Percentiles rank a stretch among this genome's conserved stretches.
Conservation (phyloP, 257 asterid species). For the Catharanthus roseus region DNA sequence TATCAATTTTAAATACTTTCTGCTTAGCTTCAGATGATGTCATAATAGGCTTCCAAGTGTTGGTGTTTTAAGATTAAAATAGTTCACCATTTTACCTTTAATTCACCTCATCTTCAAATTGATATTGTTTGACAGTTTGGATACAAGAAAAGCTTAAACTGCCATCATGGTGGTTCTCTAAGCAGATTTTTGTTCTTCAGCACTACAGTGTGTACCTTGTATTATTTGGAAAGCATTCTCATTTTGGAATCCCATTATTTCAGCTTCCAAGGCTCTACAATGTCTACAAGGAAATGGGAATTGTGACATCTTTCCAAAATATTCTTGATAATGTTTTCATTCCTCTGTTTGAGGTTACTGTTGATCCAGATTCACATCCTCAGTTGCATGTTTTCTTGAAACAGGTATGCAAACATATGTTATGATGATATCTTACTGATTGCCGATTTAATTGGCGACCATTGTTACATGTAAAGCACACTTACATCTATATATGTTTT, state of each 20-base stretch:
- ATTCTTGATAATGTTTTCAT: constrained; percentile 92
- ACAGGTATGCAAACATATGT: constrained; percentile 49
- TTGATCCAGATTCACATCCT: constrained; percentile 97
- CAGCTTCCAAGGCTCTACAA: constrained; percentile 99
- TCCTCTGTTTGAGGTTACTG: constrained; percentile 92
- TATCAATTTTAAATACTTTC: background rate
- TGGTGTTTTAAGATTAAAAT: background rate
- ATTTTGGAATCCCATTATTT: constrained; percentile 5
- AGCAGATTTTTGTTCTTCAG: background rate
- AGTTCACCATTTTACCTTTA: background rate
- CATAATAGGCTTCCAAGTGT: background rate
- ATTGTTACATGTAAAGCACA: background rate
- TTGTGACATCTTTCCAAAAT: constrained; percentile 94
- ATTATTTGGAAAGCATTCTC: background rate
- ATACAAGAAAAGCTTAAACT: background rate
- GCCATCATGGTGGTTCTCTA: background rate
- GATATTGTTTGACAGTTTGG: background rate
- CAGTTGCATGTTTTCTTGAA: constrained; percentile 87
- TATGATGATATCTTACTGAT: constrained; percentile 2
- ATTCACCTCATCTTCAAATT: background rate
- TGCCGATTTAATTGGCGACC: background rate
- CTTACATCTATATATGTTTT: no score
- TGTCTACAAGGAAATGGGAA: constrained; percentile 96
- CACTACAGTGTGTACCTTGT: no score
- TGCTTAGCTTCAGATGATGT: background rate